Percentiles rank a stretch among this genome's conserved stretches.
Evolutionary conservation across 805 yeast species (phyloP).

Genomic region (Myxozyma nipponensis): DNA sequence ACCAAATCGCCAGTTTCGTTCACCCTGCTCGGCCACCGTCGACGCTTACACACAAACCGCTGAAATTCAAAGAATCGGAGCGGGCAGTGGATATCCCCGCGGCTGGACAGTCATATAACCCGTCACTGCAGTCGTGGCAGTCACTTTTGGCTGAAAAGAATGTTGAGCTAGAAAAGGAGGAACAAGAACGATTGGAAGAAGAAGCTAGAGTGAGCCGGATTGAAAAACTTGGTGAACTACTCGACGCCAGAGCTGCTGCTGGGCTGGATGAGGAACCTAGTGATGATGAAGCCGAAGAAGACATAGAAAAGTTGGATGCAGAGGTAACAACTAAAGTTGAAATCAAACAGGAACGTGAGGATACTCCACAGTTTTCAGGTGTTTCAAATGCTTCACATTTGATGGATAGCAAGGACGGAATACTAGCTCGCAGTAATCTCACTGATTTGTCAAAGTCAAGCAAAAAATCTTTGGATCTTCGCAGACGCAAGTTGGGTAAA

Average conservation of each 20-base stretch:
- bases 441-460: slow-evolving; percentile 35
- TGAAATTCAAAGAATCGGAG: slow-evolving; percentile 54
- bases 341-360: slow-evolving; percentile 50
- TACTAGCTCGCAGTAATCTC: slow-evolving; percentile 32
- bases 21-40: slow-evolving; percentile 37
- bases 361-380: neutral
- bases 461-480: slow-evolving; percentile 19
- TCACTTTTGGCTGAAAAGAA: slow-evolving; percentile 63
- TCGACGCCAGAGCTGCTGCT: slow-evolving; percentile 50
- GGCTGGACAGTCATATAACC: slow-evolving; percentile 92
- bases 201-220: slow-evolving; percentile 63
- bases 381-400: neutral
- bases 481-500: slow-evolving; percentile 30
- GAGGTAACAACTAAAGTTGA: slow-evolving; percentile 54
- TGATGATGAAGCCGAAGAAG: slow-evolving; percentile 39
- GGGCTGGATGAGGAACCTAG: slow-evolving; percentile 43
- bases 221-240: slow-evolving; percentile 57
- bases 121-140: slow-evolving; percentile 80
- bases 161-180: slow-evolving; percentile 59
- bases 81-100: slow-evolving; percentile 51
- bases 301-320: slow-evolving; percentile 56
- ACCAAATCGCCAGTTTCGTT: slow-evolving; percentile 1
- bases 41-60: slow-evolving; percentile 52
- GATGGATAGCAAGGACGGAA: slow-evolving; percentile 38
- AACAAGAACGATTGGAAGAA: slow-evolving; percentile 51